A percentile compares a stretch with the other conserved stretches of the same genome.
These are phyloP conservation scores for Seiridium unicorne DNA, from an alignment of 2,329 filamentous ascomycete genomes.

Conservation along the genomic window DNA sequence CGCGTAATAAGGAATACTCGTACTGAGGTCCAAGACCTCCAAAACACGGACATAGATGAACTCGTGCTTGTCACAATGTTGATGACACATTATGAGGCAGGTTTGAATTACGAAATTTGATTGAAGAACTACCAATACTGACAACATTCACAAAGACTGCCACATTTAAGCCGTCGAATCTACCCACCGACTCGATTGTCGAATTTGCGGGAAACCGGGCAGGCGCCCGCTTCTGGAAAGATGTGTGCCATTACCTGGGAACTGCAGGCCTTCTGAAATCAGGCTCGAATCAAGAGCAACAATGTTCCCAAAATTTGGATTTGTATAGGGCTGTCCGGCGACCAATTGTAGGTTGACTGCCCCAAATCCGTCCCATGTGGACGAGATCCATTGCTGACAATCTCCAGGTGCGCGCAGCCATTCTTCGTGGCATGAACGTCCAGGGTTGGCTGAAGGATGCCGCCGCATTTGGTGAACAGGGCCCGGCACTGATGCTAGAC, in stretches of 20 bases:
- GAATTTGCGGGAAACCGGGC: neutral
- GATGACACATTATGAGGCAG: neutral
- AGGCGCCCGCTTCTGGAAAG: neutral
- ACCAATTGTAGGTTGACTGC: neutral
- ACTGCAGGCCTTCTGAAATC: neutral
- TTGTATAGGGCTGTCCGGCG: neutral
- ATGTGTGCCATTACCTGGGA: neutral
- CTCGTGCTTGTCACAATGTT: neutral
- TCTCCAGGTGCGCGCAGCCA: neutral
- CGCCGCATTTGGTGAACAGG: neutral
- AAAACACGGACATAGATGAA: neutral
- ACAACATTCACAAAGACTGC: neutral
- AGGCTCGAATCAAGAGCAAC: neutral
- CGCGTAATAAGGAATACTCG: neutral
- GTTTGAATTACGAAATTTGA: neutral
- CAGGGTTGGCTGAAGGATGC: neutral
- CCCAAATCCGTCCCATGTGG: neutral
- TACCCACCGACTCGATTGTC: neutral
- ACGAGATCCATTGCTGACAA: neutral
- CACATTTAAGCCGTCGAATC: neutral
- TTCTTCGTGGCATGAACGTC: neutral
- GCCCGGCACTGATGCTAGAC: neutral
- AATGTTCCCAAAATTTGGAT: neutral
- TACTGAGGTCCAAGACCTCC: neutral
- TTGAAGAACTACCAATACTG: neutral